Base-by-base conservation (phyloP, 2,329 filamentous ascomycete genomes). In the Tolypocladium inflatum region DNA sequence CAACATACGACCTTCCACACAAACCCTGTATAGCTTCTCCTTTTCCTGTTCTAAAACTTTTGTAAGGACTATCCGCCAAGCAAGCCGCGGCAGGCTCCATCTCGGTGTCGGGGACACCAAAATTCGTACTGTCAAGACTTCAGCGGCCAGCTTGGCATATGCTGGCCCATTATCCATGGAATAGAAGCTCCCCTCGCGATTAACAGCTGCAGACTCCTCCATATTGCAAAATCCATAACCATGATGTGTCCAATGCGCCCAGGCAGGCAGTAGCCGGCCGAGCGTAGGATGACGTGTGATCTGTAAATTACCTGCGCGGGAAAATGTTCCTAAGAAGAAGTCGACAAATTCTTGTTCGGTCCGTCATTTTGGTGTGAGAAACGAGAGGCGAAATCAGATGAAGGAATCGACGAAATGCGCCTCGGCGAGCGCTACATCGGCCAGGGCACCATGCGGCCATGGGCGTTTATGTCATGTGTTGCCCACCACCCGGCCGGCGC, bases 191-290 rank as follows among this genome's bases (percentile, higher is more conserved):
- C 43, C 58, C 55, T 45, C 35, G 54, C 62, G 57, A 65, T 65
- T 68, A 69, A 65, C 63, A 66, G 64, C 67, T 69, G 67, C 63
- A 63, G 63, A 62, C 68, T 65, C 66, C 68, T 67, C 67, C 72
- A 75, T 79, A 79, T 78, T 76, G 78, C 79, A 81, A 81, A 80
- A 81, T 76, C 73, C 76, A 76, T 82, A 83, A 82, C 71, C 77
- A 82, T 82, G 72, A 81, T 78, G 75, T 83, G 78, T 83, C 80
- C 80, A 83, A 83, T 76, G 74, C 78, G 75, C 78, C 75, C 74
- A 68, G 63, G 61, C 71, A 75, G 74, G 76, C 74, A 71, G 73
- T 76, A 77, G 73, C 75, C 71, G 71, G 71, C 69, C 70, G 70
- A 74, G 76, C 71, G 76, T 83, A 83, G 79, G 78, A 82, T 83